A percentile compares a stretch with the other conserved stretches of the same genome.
Conservation (phyloP, 257 asterid species). For the Prunella vulgaris region DNA sequence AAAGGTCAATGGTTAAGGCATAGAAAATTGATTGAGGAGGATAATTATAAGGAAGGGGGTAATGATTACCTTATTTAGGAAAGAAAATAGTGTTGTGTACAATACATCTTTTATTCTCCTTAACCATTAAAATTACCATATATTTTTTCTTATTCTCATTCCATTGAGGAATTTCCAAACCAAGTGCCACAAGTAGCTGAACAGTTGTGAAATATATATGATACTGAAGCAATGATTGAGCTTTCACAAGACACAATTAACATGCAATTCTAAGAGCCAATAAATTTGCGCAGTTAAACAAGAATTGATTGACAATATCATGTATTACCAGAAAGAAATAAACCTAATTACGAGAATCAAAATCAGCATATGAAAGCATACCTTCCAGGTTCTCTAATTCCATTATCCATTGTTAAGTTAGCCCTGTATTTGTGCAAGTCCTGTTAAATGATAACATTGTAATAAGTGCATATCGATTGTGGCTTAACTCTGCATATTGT, state of each 20-base stretch:
- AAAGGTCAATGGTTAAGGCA: too few relatives aligned
- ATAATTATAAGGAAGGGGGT: too few relatives aligned
- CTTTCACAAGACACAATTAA: not conserved
- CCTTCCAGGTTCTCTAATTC: constrained; percentile 61
- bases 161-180: too few relatives aligned
- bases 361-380: constrained; percentile 28
- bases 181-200: not conserved
- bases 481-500: not conserved
- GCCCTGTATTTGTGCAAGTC: constrained; percentile 30
- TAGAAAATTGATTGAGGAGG: too few relatives aligned
- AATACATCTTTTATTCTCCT: too few relatives aligned
- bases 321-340: constrained; percentile 1
- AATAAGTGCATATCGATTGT: not conserved
- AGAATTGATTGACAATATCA: not conserved
- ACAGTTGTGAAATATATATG: not conserved
- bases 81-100: too few relatives aligned
- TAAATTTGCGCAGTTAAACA: too few relatives aligned
- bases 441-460: constrained; percentile 35
- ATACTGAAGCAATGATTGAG: not conserved
- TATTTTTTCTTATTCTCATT: too few relatives aligned
- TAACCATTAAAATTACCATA: too few relatives aligned
- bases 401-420: constrained; percentile 35
- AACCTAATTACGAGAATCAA: not conserved
- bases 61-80: too few relatives aligned
- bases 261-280: too few relatives aligned